A percentile compares a stretch with the other conserved stretches of the same genome.
Conservation (phyloP, 805 yeast genomes). For the Wickerhamomyces hampshirensis region DNA sequence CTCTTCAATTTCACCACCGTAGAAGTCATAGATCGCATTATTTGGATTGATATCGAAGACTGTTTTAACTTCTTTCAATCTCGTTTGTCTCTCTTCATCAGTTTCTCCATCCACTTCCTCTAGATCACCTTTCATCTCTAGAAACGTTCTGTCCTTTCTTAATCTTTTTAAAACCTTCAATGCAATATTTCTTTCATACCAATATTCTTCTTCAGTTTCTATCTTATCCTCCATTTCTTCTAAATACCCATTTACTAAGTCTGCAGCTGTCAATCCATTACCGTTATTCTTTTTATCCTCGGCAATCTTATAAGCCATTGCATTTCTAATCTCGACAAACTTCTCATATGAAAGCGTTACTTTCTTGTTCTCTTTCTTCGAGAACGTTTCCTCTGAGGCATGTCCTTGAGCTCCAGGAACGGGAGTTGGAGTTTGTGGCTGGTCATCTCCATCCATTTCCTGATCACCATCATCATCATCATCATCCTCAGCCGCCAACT, state of each 20-base stretch:
- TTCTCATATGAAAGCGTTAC: conserved; percentile 76
- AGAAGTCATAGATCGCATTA: conserved; percentile 65
- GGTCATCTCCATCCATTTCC: conserved; percentile 11
- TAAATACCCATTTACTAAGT: conserved; percentile 78
- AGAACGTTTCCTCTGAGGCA: too few species aligned
- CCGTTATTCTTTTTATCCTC: conserved; percentile 47
- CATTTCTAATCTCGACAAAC: conserved; percentile 78
- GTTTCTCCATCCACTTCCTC: conserved; percentile 21
- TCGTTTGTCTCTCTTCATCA: conserved; percentile 21
- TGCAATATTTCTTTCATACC: conserved; percentile 65
- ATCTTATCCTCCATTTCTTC: conserved; percentile 67
- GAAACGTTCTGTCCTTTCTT: conserved; percentile 77
- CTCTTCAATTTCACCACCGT: conserved; percentile 15
- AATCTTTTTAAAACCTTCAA: conserved; percentile 77
- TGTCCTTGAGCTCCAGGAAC: not conserved
- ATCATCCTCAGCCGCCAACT: conserved; percentile 62
- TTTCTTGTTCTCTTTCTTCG: conserved; percentile 29
- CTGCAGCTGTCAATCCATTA: conserved; percentile 62
- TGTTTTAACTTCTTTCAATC: conserved; percentile 25
- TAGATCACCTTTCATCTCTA: conserved; percentile 51
- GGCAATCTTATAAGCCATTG: conserved; percentile 63
- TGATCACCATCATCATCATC: conserved; percentile 28
- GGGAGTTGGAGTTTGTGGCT: conserved; percentile 2
- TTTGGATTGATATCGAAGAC: conserved; percentile 60
- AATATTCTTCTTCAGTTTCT: conserved; percentile 62